A percentile compares a stretch with the other conserved stretches of the same genome.
These are phyloP conservation scores for Hygrocybe punicea DNA, from an alignment of 768 basidiomycete genomes.

Conservation along the genomic window DNA sequence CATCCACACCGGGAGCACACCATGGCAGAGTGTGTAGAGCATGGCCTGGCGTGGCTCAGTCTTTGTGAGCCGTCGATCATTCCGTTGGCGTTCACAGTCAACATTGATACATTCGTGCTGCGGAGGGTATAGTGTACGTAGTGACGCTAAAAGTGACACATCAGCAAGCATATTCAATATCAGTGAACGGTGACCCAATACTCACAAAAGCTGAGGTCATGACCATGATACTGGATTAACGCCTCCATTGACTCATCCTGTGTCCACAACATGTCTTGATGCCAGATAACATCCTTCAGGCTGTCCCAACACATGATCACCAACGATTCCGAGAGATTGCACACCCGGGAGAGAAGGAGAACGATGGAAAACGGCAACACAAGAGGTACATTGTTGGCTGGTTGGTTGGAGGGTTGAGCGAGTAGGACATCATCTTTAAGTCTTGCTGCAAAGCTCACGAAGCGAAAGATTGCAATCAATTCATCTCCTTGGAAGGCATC, in stretches of 20 bases:
- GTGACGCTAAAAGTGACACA: background rate
- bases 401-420: background rate
- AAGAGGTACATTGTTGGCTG: background rate
- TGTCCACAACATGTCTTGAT: background rate
- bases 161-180: background rate
- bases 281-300: constrained; percentile 1
- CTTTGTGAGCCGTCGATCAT: constrained; percentile 15
- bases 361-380: background rate
- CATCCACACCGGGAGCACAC: constrained; percentile 22
- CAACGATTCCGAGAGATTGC: background rate
- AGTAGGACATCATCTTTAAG: background rate
- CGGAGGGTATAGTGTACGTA: constrained; percentile 11
- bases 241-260: background rate
- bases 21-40: constrained; percentile 16
- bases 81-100: background rate
- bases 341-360: background rate
- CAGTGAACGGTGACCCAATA: background rate
- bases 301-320: background rate
- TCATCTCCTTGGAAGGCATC: background rate
- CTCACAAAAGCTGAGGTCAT: background rate
- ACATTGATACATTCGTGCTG: constrained; percentile 4
- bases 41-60: constrained; percentile 16
- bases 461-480: background rate
- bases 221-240: background rate
- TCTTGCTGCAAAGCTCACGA: background rate